Percentiles rank a stretch among this genome's conserved stretches.
These are phyloP conservation scores for Fagus crenata DNA, from an alignment of 306 rosid species.

Conservation along the genomic window DNA sequence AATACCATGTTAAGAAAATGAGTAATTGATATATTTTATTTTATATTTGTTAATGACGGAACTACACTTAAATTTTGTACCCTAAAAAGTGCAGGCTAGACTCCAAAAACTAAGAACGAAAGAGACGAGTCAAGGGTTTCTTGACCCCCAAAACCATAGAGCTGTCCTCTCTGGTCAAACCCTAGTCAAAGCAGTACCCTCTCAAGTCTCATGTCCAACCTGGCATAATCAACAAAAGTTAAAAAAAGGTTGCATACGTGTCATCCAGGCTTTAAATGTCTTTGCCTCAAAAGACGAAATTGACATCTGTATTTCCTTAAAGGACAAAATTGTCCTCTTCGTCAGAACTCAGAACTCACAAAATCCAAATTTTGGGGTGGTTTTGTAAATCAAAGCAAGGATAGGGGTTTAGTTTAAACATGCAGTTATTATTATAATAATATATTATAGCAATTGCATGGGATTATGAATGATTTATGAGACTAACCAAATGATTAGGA, in stretches of 20 bases:
- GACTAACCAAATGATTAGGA: slow-evolving; percentile 38
- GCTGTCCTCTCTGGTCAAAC: slow-evolving; percentile 26
- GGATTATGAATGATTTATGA: slow-evolving; percentile 6
- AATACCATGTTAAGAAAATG: too few species aligned
- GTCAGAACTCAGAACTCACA: background rate
- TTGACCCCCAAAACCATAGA: slow-evolving; percentile 12
- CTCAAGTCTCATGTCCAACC: slow-evolving; percentile 18
- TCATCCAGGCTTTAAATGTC: slow-evolving; percentile 3
- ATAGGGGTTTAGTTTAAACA: background rate
- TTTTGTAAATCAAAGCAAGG: slow-evolving; percentile 1
- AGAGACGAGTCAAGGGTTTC: slow-evolving; percentile 28
- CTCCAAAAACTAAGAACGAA: slow-evolving; percentile 38
- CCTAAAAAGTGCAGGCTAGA: slow-evolving; percentile 37
- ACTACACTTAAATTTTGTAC: slow-evolving; percentile 3
- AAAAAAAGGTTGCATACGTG: background rate
- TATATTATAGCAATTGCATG: slow-evolving; percentile 1
- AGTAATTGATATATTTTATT: too few species aligned
- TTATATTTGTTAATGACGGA: slow-evolving; percentile 1
- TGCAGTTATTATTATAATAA: background rate
- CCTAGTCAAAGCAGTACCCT: slow-evolving; percentile 33
- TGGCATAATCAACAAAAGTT: background rate
- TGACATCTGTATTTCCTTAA: background rate
- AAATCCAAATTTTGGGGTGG: background rate
- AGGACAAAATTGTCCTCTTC: slow-evolving; percentile 31
- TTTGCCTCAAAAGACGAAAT: slow-evolving; percentile 13